These are phyloP conservation scores for Chrysosporium queenslandicum DNA, from an alignment of 2,329 filamentous ascomycete species.

Conservation along the genomic window DNA sequence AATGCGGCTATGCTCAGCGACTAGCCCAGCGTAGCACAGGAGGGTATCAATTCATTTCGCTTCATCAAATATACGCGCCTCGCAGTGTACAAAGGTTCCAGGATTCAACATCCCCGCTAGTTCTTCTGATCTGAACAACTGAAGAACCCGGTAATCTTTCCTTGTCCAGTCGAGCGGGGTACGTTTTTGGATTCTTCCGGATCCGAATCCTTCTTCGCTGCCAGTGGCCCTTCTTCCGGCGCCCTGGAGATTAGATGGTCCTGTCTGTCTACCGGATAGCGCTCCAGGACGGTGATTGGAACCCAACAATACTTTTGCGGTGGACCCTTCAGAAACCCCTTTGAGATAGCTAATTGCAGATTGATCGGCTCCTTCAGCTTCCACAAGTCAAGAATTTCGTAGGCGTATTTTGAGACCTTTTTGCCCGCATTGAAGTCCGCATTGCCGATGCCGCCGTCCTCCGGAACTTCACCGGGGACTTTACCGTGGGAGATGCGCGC, in stretches of 20 bases:
- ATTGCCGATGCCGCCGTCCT: conserved; percentile 42
- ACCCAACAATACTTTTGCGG: conserved; percentile 32
- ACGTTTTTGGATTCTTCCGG: not conserved
- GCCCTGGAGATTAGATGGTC: conserved; percentile 12
- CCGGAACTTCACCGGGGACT: conserved; percentile 40
- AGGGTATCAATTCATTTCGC: not conserved
- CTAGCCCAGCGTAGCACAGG: not conserved
- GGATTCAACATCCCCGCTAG: not conserved
- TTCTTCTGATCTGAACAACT: not conserved
- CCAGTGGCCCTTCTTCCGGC: not conserved
- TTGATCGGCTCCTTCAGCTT: conserved; percentile 52
- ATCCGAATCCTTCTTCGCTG: not conserved
- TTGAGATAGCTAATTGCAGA: conserved; percentile 43
- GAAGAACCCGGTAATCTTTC: not conserved
- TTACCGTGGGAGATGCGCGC: conserved; percentile 44
- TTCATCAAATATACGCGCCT: not conserved
- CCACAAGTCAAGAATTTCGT: conserved; percentile 50
- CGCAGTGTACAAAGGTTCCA: not conserved
- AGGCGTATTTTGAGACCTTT: conserved; percentile 39
- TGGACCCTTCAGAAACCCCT: conserved; percentile 44
- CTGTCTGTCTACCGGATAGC: conserved; percentile 11
- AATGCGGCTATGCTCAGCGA: not conserved
- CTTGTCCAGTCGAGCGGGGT: not conserved
- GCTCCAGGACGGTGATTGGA: conserved; percentile 10
- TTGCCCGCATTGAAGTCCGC: conserved; percentile 41